Evolutionary conservation across 2,329 filamentous ascomycete genomes (phyloP).

Genomic region (Lasiodiplodia hormozganensis): DNA sequence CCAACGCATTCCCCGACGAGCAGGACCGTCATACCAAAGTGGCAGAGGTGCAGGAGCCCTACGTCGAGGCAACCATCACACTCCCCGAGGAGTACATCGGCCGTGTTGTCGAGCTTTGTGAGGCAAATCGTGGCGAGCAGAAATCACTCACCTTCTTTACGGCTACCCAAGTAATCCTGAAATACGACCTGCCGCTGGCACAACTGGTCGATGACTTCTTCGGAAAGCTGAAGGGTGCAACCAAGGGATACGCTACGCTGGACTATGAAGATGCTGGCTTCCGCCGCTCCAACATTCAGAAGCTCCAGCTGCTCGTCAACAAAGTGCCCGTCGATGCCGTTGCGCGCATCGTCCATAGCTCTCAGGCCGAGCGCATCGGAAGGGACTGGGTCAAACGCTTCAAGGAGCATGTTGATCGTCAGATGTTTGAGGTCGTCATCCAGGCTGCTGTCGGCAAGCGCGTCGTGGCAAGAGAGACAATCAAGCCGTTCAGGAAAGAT

Average conservation of each 20-base stretch:
- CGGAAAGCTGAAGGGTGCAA: conserved; percentile 90
- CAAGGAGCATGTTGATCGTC: conserved; percentile 93
- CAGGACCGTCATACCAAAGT: conserved; percentile 59
- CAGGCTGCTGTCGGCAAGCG: conserved; percentile 85
- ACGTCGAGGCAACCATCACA: conserved; percentile 83
- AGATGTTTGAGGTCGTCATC: conserved; percentile 97
- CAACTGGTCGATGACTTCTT: conserved; percentile 97
- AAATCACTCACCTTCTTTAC: conserved; percentile 91
- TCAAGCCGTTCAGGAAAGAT: conserved; percentile 97
- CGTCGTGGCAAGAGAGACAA: conserved; percentile 88
- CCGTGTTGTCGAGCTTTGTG: conserved; percentile 93
- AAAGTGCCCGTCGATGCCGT: conserved; percentile 93
- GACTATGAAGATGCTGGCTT: conserved; percentile 98
- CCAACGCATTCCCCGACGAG: conserved; percentile 84
- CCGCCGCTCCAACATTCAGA: conserved; percentile 78
- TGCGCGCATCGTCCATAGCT: conserved; percentile 83
- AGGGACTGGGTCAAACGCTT: conserved; percentile 93
- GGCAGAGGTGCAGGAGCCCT: conserved; percentile 72
- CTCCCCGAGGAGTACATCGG: conserved; percentile 94
- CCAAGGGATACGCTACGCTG: conserved; percentile 93
- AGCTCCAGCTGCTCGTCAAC: conserved; percentile 92
- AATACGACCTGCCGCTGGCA: conserved; percentile 86
- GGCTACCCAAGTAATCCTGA: conserved; percentile 88
- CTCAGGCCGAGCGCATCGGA: conserved; percentile 81
- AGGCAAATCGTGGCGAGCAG: conserved; percentile 86